Evolutionary conservation across 768 basidiomycete species (phyloP).

Genomic region (Pulveroboletus sp.): DNA sequence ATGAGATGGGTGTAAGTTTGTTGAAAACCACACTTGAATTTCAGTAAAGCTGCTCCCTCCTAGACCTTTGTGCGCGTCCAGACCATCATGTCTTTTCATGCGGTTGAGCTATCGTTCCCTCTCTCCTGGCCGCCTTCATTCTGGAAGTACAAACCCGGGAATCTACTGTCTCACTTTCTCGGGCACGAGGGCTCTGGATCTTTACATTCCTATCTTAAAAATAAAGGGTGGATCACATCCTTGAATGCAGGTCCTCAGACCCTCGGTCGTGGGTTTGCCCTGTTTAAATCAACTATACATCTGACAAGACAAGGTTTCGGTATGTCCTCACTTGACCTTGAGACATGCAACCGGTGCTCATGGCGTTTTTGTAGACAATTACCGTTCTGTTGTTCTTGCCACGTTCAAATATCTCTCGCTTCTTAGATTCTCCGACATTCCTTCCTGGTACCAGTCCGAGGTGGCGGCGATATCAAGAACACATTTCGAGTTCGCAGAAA

Average conservation of each 20-base stretch:
- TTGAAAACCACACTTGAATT: slow-evolving; percentile 1
- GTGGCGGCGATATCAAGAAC: slow-evolving; percentile 63
- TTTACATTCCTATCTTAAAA: slow-evolving; percentile 83
- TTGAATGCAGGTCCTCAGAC: slow-evolving; percentile 66
- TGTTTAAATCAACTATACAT: slow-evolving; percentile 79
- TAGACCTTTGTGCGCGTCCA: slow-evolving; percentile 81
- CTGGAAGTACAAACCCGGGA: slow-evolving; percentile 74
- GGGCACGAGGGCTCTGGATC: slow-evolving; percentile 95
- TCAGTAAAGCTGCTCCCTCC: slow-evolving; percentile 15
- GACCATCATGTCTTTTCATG: slow-evolving; percentile 84
- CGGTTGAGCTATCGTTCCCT: slow-evolving; percentile 77
- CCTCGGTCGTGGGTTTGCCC: slow-evolving; percentile 78
- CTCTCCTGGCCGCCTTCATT: slow-evolving; percentile 65
- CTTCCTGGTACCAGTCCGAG: slow-evolving; percentile 72
- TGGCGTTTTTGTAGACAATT: slow-evolving; percentile 44
- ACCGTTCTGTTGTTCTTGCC: slow-evolving; percentile 63
- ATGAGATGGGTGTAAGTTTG: slow-evolving; percentile 65
- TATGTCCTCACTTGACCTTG: slow-evolving; percentile 34
- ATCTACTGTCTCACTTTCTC: slow-evolving; percentile 74
- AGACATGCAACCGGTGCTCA: slow-evolving; percentile 3
- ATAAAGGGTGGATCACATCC: slow-evolving; percentile 78
- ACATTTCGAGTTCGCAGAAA: slow-evolving; percentile 85
- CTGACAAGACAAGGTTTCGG: slow-evolving; percentile 85
- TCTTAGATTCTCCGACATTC: slow-evolving; percentile 55
- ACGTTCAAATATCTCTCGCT: slow-evolving; percentile 78